Percentiles rank a stretch among this genome's conserved stretches.
These are phyloP conservation scores for Aspergillus latus DNA, from an alignment of 2,329 filamentous ascomycete genomes.

Conservation along the genomic window DNA sequence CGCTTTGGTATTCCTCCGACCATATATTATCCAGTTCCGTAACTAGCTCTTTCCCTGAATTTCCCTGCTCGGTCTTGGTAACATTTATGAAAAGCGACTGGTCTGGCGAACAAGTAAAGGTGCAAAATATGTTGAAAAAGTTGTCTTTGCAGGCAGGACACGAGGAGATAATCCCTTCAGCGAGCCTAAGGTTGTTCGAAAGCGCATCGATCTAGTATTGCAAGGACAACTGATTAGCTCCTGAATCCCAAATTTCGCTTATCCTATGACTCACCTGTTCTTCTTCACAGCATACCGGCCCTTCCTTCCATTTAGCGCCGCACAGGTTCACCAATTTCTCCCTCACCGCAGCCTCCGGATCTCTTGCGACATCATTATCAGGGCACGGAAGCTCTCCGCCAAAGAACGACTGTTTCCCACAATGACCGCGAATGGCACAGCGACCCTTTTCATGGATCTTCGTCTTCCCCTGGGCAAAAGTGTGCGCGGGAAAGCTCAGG, in stretches of 20 bases:
- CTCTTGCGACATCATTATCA: conserved; percentile 79
- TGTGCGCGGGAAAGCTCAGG: conserved; percentile 30
- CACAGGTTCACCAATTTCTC: conserved; percentile 81
- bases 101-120: conserved; percentile 95
- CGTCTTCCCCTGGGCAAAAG: conserved; percentile 36
- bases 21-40: conserved; percentile 89
- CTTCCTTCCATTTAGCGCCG: conserved; percentile 79
- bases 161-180: conserved; percentile 83
- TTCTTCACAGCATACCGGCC: conserved; percentile 78
- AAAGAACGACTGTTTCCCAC: conserved; percentile 87
- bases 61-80: conserved; percentile 65
- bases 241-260: too few species aligned
- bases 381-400: conserved; percentile 86
- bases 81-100: conserved; percentile 95
- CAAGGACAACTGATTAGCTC: neutral
- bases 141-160: conserved; percentile 98
- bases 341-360: conserved; percentile 70
- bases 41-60: conserved; percentile 62
- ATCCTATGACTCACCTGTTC: conserved; percentile 60
- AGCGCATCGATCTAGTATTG: conserved; percentile 67
- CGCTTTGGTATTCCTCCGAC: conserved; percentile 76
- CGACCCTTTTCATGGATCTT: conserved; percentile 77
- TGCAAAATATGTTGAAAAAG: conserved; percentile 98
- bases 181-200: conserved; percentile 79
- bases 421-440: conserved; percentile 88